Percentiles rank a stretch among this genome's conserved stretches.
Evolutionary conservation across 129 eudicot genomes (phyloP).

Genomic region (Scalesia atractyloides): DNA sequence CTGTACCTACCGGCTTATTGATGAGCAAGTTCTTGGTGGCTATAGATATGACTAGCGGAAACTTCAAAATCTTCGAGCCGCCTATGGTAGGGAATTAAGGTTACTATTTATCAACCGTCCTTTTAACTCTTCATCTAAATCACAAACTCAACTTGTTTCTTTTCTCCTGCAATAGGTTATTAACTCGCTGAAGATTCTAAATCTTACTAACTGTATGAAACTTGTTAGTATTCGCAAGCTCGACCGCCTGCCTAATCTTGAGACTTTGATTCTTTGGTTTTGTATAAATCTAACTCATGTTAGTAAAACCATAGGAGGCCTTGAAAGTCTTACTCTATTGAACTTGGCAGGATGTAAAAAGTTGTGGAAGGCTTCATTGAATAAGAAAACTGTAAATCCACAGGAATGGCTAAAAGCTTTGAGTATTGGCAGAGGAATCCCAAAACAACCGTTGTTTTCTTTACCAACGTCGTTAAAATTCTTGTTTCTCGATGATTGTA

Average conservation of each 20-base stretch:
- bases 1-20: constrained; percentile 21
- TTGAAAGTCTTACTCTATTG: constrained; percentile 18
- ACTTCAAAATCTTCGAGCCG: constrained; percentile 22
- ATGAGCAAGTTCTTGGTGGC: constrained; percentile 34
- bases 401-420: background rate
- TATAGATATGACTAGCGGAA: constrained; percentile 36
- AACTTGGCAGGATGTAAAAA: constrained; percentile 3
- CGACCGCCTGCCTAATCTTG: constrained; percentile 30
- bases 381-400: background rate
- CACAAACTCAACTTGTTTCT: background rate
- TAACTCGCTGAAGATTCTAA: constrained; percentile 28
- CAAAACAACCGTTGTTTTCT: background rate
- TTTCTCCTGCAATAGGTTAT: constrained; percentile 19
- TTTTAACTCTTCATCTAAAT: background rate
- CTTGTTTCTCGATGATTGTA: constrained; percentile 3
- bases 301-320: constrained; percentile 30
- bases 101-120: background rate
- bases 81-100: constrained; percentile 22
- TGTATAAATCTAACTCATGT: constrained; percentile 24
- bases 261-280: constrained; percentile 5
- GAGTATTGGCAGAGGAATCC: background rate
- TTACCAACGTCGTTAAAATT: constrained; percentile 1
- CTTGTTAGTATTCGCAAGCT: constrained; percentile 11
- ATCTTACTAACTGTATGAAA: constrained; percentile 28
- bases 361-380: background rate